These are phyloP conservation scores for Mastigamoeba balamuthi DNA, from an alignment of 78 protist genomes.

Conservation along the genomic window DNA sequence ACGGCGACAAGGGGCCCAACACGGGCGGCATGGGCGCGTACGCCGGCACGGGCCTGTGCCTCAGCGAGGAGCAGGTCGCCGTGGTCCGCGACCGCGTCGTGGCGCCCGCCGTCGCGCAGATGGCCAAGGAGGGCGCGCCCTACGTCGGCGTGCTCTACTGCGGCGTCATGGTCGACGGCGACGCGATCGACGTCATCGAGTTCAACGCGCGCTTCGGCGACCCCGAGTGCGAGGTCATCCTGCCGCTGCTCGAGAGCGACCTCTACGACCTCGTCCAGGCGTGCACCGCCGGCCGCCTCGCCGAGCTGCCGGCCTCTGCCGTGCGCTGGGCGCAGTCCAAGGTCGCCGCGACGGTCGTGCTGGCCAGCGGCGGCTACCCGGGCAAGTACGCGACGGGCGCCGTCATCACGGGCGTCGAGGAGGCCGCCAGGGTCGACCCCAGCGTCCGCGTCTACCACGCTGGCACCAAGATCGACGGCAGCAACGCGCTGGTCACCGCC, in stretches of 20 bases:
- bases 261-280: conserved; percentile 13
- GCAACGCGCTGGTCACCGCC: conserved; percentile 21
- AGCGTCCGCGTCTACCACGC: conserved; percentile 61
- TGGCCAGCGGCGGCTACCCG: conserved; percentile 72
- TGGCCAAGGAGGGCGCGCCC: conserved; percentile 63
- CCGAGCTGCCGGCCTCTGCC: background rate
- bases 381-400: conserved; percentile 49
- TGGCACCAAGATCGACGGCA: conserved; percentile 30
- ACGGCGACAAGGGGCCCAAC: conserved; percentile 55
- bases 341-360: conserved; percentile 46
- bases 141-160: conserved; percentile 71
- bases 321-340: background rate
- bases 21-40: conserved; percentile 90
- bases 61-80: conserved; percentile 10
- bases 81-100: conserved; percentile 9
- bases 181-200: conserved; percentile 37
- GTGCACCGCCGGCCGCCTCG: background rate
- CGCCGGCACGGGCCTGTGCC: conserved; percentile 20
- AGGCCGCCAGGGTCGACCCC: background rate
- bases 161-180: conserved; percentile 58
- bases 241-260: conserved; percentile 43
- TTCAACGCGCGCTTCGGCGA: conserved; percentile 84
- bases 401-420: conserved; percentile 22
- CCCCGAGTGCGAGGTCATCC: conserved; percentile 78
- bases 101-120: conserved; percentile 66